Percentiles rank a stretch among this genome's conserved stretches.
These are phyloP conservation scores for Entonaema liquescens DNA, from an alignment of 495 filamentous ascomycete genomes.

Conservation along the genomic window DNA sequence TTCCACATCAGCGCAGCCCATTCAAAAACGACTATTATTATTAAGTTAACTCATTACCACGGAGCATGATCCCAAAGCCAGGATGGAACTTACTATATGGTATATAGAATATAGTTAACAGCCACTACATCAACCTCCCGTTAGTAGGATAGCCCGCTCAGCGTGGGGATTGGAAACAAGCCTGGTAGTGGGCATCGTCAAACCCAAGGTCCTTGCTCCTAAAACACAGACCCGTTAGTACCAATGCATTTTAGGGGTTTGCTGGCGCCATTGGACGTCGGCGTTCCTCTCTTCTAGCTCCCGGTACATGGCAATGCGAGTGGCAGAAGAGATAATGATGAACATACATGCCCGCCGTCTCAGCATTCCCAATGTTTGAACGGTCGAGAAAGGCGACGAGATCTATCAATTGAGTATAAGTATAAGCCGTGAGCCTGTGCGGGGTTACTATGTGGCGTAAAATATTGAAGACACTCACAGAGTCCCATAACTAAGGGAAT, in stretches of 20 bases:
- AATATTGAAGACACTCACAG: conserved; percentile 13
- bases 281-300: too few relatives aligned
- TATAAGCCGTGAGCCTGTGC: conserved; percentile 6
- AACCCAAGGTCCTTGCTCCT: conserved; percentile 52
- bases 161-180: conserved; percentile 1
- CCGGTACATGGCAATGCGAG: too few relatives aligned
- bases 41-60: conserved; percentile 38
- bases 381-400: conserved; percentile 73
- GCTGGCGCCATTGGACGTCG: background rate
- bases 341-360: conserved; percentile 59
- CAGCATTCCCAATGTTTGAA: conserved; percentile 75
- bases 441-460: background rate
- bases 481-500: conserved; percentile 34
- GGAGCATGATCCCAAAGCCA: background rate
- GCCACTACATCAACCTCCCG: conserved; percentile 60
- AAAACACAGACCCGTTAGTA: background rate
- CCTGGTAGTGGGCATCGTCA: conserved; percentile 51
- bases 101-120: conserved; percentile 83
- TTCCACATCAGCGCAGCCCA: conserved; percentile 78
- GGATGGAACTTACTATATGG: conserved; percentile 56
- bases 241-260: background rate
- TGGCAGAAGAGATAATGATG: background rate
- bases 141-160: background rate
- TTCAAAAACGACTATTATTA: conserved; percentile 67
- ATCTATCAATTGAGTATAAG: conserved; percentile 52